Percentiles rank a stretch among this genome's conserved stretches.
These are phyloP conservation scores for Heliocybe sulcata DNA, from an alignment of 1,284 basidiomycete species.

Conservation along the genomic window DNA sequence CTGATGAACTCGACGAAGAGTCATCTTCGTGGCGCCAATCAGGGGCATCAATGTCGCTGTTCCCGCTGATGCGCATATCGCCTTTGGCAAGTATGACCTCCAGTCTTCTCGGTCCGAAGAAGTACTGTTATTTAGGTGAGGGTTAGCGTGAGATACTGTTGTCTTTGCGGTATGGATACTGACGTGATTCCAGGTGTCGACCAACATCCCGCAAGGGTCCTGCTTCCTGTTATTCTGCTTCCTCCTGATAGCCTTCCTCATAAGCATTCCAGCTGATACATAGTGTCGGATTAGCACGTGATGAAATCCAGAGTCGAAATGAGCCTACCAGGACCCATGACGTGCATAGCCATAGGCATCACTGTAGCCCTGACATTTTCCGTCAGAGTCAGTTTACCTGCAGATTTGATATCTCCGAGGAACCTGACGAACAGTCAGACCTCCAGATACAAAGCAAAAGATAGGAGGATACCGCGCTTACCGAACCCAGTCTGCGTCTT, in stretches of 20 bases:
- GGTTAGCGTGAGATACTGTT: neutral
- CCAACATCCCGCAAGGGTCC: conserved; percentile 18
- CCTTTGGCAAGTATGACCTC: conserved; percentile 28
- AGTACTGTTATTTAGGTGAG: conserved; percentile 16
- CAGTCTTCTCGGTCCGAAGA: conserved; percentile 28
- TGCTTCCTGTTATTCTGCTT: conserved; percentile 9
- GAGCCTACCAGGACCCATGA: neutral
- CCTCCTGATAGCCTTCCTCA: conserved; percentile 11
- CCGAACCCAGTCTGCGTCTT: conserved; percentile 32
- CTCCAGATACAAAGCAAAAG: neutral
- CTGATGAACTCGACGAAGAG: neutral
- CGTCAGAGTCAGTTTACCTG: conserved; percentile 18
- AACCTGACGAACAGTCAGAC: conserved; percentile 17
- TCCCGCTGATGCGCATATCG: conserved; percentile 16
- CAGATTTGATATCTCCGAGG: conserved; percentile 17
- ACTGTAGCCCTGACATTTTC: conserved; percentile 10
- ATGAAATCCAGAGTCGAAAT: conserved; percentile 3
- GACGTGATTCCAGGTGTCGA: conserved; percentile 28
- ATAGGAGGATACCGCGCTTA: conserved; percentile 9
- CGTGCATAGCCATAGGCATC: conserved; percentile 9
- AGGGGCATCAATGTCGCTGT: neutral
- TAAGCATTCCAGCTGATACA: conserved; percentile 5
- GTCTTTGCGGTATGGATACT: conserved; percentile 14
- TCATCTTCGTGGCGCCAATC: neutral
- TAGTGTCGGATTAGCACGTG: neutral